A percentile compares a stretch with the other conserved stretches of the same genome.
These are phyloP conservation scores for Sextonia rubra DNA, from an alignment of 164 flowering plant genomes.

Conservation along the genomic window DNA sequence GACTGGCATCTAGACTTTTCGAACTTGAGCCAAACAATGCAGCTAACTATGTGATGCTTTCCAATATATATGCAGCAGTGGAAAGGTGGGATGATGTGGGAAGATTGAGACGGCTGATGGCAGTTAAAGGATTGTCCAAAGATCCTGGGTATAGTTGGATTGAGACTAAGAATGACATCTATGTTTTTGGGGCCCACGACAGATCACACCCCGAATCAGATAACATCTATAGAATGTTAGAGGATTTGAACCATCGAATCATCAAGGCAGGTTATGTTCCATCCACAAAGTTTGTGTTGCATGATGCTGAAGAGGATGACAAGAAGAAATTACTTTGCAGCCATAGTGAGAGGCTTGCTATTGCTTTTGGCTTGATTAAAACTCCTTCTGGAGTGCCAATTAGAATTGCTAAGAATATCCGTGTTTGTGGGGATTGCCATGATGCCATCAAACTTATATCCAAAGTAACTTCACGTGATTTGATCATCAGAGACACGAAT, in stretches of 20 bases:
- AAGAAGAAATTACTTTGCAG: slow-evolving; percentile 5
- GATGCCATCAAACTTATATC: slow-evolving; percentile 11
- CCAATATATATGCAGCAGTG: slow-evolving; percentile 9
- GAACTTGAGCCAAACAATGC: slow-evolving; percentile 10
- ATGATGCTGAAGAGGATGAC: slow-evolving; percentile 5
- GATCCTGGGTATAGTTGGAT: slow-evolving; percentile 11
- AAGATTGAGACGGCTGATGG: slow-evolving; percentile 4
- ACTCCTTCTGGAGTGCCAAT: background rate
- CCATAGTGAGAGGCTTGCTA: slow-evolving; percentile 13
- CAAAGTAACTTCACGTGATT: background rate
- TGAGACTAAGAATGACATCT: slow-evolving; percentile 5
- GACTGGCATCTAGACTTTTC: background rate
- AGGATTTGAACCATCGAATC: background rate
- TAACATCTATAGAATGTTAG: background rate
- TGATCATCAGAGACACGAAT: slow-evolving; percentile 11
- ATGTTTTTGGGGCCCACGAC: slow-evolving; percentile 6
- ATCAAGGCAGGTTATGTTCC: slow-evolving; percentile 9
- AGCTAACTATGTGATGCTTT: slow-evolving; percentile 8
- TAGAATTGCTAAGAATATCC: slow-evolving; percentile 10
- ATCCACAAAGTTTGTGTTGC: slow-evolving; percentile 4
- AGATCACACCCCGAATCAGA: background rate
- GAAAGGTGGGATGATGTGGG: slow-evolving; percentile 10
- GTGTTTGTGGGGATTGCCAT: slow-evolving; percentile 10
- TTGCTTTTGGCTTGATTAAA: slow-evolving; percentile 7
- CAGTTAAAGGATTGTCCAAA: background rate